A percentile compares a stretch with the other conserved stretches of the same genome.
phyloP scores from a whole-genome alignment of 2,329 filamentous ascomycete genomes.

The Phaeophleospora eucalypticola region DNA sequence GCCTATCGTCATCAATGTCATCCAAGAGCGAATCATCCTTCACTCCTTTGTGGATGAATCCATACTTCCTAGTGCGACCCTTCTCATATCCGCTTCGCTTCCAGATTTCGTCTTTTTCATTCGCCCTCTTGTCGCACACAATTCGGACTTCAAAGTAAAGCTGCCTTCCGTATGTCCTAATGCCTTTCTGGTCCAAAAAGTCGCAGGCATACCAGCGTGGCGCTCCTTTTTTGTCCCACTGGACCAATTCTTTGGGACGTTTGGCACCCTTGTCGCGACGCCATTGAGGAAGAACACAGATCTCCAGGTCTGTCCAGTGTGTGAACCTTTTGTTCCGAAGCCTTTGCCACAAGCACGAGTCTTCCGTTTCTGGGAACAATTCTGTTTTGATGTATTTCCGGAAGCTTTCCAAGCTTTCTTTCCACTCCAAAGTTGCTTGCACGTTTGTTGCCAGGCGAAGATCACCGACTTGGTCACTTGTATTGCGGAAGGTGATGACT shows the following conservation, averaged over 20 bases:
- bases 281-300: neutral
- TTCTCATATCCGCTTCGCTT: neutral
- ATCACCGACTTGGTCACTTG: neutral
- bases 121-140: neutral
- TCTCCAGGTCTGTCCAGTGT: neutral
- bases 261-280: neutral
- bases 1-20: neutral
- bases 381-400: neutral
- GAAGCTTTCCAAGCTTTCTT: neutral
- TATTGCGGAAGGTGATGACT: neutral
- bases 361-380: neutral
- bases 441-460: neutral
- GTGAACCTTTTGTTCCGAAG: neutral
- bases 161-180: neutral
- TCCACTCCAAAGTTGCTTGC: neutral
- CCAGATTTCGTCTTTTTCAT: neutral
- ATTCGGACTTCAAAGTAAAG: neutral
- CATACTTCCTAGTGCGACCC: neutral
- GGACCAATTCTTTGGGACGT: neutral
- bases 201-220: too few relatives aligned
- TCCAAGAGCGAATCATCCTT: neutral
- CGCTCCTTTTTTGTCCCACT: too few relatives aligned
- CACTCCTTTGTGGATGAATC: neutral
- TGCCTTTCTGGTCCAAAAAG: neutral
- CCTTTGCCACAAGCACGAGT: neutral